These are phyloP conservation scores for Spongispora temasekensis DNA, from an alignment of 1,284 basidiomycete species.

Conservation along the genomic window DNA sequence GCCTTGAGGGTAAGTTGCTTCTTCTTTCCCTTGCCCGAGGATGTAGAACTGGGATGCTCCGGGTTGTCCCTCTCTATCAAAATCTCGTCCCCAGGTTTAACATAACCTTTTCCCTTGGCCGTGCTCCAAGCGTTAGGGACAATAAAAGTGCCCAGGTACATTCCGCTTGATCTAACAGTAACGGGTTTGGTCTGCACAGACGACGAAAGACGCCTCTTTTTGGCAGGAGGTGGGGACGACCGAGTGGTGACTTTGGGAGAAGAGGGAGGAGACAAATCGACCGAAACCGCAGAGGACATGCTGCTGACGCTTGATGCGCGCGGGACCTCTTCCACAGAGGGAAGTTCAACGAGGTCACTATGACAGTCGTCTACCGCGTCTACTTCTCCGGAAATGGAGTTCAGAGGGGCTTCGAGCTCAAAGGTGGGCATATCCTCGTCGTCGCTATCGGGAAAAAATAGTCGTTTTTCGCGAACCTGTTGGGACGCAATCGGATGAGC, in stretches of 20 bases:
- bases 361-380: conserved; percentile 28
- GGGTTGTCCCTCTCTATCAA: conserved; percentile 55
- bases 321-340: conserved; percentile 33
- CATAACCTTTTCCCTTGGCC: conserved; percentile 69
- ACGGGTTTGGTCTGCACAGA: conserved; percentile 13
- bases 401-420: conserved; percentile 18
- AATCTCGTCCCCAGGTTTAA: conserved; percentile 64
- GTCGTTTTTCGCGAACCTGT: conserved; percentile 31
- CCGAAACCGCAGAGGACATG: conserved; percentile 31
- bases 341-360: conserved; percentile 37
- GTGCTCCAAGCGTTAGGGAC: conserved; percentile 83
- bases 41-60: conserved; percentile 34
- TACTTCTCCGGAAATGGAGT: conserved; percentile 3
- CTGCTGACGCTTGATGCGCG: conserved; percentile 47
- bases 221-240: conserved; percentile 39
- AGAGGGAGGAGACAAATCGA: conserved; percentile 30
- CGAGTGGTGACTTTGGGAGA: conserved; percentile 13
- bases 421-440: conserved; percentile 45
- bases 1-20: conserved; percentile 65
- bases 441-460: conserved; percentile 63
- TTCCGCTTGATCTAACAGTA: conserved; percentile 6
- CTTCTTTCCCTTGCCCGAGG: conserved; percentile 48
- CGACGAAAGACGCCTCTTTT: conserved; percentile 53
- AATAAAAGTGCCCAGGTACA: conserved; percentile 67
- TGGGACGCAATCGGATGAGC: conserved; percentile 3